phyloP scores from a whole-genome alignment of 1,284 basidiomycete species.

The Gymnopus androsaceus region DNA sequence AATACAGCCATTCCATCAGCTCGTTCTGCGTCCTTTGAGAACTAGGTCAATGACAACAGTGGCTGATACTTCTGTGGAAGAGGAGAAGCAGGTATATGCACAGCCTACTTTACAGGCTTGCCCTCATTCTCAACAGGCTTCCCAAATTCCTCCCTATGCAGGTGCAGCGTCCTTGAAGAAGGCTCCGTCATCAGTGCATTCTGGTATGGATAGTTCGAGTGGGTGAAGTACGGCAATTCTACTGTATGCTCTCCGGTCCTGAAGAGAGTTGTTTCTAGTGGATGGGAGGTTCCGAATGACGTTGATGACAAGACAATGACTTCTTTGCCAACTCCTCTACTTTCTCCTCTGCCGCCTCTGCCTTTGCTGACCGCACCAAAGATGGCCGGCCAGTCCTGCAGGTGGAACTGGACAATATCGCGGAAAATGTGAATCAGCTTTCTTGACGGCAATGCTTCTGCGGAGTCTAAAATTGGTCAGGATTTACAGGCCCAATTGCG shows the following conservation, averaged over 20 bases:
- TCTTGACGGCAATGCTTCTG: constrained; percentile 34
- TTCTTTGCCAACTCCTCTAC: constrained; percentile 1
- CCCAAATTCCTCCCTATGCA: not conserved
- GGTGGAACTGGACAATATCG: constrained; percentile 45
- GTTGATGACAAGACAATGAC: not conserved
- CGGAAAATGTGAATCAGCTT: constrained; percentile 39
- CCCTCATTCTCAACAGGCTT: constrained; percentile 5
- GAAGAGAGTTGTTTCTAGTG: constrained; percentile 14
- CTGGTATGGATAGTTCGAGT: not conserved
- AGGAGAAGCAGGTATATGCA: not conserved
- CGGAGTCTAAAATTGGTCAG: constrained; percentile 8
- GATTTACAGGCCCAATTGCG: not conserved
- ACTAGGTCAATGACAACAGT: constrained; percentile 5
- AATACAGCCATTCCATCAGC: constrained; percentile 18
- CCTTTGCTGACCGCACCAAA: constrained; percentile 39
- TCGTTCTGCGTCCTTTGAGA: not conserved
- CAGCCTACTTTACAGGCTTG: constrained; percentile 15
- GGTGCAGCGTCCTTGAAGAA: not conserved
- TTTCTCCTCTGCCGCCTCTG: constrained; percentile 17
- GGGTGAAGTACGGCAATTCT: constrained; percentile 1
- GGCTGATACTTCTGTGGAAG: not conserved
- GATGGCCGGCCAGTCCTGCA: constrained; percentile 41
- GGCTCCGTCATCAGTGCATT: constrained; percentile 7
- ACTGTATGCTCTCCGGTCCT: constrained; percentile 28
- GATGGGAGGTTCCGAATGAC: constrained; percentile 1